Percentiles rank a stretch among this genome's conserved stretches.
These are phyloP conservation scores for Dipteronia dyeriana DNA, from an alignment of 345 rosid genomes.

Conservation along the genomic window DNA sequence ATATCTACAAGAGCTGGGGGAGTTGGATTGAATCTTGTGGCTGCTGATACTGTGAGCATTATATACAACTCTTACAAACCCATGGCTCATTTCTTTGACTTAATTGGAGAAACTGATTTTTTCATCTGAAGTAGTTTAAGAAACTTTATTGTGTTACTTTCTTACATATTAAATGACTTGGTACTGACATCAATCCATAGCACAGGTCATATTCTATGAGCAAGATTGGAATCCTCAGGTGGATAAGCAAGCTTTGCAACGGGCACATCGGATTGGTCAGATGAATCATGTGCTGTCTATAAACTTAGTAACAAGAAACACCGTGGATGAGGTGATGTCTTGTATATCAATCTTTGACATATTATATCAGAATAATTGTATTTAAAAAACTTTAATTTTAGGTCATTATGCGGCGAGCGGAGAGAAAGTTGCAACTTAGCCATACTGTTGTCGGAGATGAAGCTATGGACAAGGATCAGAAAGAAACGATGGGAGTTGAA, in stretches of 20 bases:
- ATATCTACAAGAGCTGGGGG: conserved; percentile 98
- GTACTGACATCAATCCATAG: conserved; percentile 16
- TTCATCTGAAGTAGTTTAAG: conserved; percentile 1
- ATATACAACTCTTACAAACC: not conserved
- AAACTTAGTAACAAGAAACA: conserved; percentile 64
- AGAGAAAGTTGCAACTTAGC: conserved; percentile 78
- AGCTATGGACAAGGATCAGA: conserved; percentile 39
- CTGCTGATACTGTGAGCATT: conserved; percentile 83
- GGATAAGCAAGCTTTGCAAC: conserved; percentile 90
- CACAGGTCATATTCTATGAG: conserved; percentile 84
- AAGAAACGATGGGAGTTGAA: conserved; percentile 48
- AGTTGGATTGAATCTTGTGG: conserved; percentile 90
- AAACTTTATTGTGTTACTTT: conserved; percentile 1
- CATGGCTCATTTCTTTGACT: conserved; percentile 1
- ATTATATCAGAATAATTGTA: conserved; percentile 4
- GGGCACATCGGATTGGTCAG: conserved; percentile 95
- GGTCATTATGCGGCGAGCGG: conserved; percentile 84
- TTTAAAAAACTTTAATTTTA: conserved; percentile 27
- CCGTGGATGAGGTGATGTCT: conserved; percentile 74
- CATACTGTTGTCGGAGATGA: conserved; percentile 68
- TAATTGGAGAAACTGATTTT: not conserved
- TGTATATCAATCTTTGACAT: conserved; percentile 1
- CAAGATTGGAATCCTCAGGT: conserved; percentile 99
- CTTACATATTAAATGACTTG: not conserved
- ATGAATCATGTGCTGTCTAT: conserved; percentile 77